Conservation (phyloP, 805 yeast genomes). For the Yamadazyma insecticola region DNA sequence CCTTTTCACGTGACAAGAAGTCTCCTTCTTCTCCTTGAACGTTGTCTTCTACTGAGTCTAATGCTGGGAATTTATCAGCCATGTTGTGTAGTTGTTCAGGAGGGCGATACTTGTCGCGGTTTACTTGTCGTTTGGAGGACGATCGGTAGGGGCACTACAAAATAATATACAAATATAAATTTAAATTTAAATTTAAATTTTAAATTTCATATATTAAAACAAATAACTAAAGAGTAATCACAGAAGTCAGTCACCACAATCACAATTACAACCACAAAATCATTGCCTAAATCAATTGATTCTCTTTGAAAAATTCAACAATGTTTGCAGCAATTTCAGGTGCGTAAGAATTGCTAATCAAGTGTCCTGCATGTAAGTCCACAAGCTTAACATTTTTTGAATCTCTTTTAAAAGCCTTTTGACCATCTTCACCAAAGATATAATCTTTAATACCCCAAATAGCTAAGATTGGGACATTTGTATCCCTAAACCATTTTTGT, state of each 20-base stretch:
- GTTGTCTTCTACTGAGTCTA: constrained; percentile 40
- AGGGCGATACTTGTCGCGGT: too few species aligned
- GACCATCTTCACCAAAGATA: constrained; percentile 32
- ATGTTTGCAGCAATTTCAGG: constrained; percentile 26
- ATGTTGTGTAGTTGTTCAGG: constrained; percentile 36
- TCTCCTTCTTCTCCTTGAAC: constrained; percentile 38
- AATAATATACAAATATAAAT: too few species aligned
- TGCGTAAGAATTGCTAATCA: constrained; percentile 28
- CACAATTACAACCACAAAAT: too few species aligned
- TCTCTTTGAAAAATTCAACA: constrained; percentile 12
- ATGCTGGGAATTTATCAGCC: constrained; percentile 77
- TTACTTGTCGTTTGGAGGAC: too few species aligned
- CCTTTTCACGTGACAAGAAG: constrained; percentile 65
- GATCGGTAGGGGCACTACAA: too few species aligned
- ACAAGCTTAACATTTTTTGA: constrained; percentile 20
- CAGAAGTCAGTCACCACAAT: too few species aligned
- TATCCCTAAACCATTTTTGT: constrained; percentile 26
- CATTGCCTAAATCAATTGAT: too few species aligned
- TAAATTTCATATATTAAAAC: too few species aligned
- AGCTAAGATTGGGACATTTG: constrained; percentile 30
- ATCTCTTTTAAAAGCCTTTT: constrained; percentile 33
- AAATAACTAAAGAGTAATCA: too few species aligned
- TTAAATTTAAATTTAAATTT: too few species aligned
- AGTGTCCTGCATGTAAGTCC: constrained; percentile 33
- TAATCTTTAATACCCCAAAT: constrained; percentile 40